Percentiles rank a stretch among this genome's conserved stretches.
Evolutionary conservation across 1,139 yeast genomes (phyloP).

Genomic region (Geotrichum bryndzae): DNA sequence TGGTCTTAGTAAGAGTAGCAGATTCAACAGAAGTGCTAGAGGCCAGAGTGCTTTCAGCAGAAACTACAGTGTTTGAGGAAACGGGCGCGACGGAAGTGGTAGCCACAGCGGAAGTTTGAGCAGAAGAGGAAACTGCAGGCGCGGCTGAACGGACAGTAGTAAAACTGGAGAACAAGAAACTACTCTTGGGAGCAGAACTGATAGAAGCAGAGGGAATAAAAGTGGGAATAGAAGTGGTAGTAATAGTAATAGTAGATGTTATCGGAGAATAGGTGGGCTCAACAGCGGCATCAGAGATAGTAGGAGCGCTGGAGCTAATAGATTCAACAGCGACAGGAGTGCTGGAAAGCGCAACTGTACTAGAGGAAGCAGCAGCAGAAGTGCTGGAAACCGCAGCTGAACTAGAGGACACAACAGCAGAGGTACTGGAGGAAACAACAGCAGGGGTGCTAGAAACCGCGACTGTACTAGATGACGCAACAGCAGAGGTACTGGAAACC

Average conservation of each 20-base stretch:
- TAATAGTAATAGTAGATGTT: conserved; percentile 13
- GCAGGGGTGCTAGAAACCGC: too few relatives aligned
- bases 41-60: conserved; percentile 11
- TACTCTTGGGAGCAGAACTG: conserved; percentile 21
- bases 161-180: conserved; percentile 19
- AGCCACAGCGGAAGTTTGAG: conserved; percentile 14
- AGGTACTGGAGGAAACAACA: too few relatives aligned
- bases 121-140: conserved; percentile 11
- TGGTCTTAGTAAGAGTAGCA: conserved; percentile 18
- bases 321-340: not conserved
- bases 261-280: not conserved
- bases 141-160: conserved; percentile 14
- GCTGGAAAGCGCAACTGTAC: not conserved
- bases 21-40: conserved; percentile 6
- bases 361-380: conserved; percentile 9
- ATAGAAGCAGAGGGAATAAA: not conserved
- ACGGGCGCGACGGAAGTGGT: conserved; percentile 10
- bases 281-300: not conserved
- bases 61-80: conserved; percentile 1
- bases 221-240: conserved; percentile 16
- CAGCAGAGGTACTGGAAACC: too few relatives aligned
- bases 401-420: not conserved
- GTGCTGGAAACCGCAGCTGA: not conserved
- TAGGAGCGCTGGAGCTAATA: not conserved
- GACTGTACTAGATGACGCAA: too few relatives aligned